Percentiles rank a stretch among this genome's conserved stretches.
These are phyloP conservation scores for Heterobasidion irregulare DNA, from an alignment of 1,284 basidiomycete genomes.

Conservation along the genomic window DNA sequence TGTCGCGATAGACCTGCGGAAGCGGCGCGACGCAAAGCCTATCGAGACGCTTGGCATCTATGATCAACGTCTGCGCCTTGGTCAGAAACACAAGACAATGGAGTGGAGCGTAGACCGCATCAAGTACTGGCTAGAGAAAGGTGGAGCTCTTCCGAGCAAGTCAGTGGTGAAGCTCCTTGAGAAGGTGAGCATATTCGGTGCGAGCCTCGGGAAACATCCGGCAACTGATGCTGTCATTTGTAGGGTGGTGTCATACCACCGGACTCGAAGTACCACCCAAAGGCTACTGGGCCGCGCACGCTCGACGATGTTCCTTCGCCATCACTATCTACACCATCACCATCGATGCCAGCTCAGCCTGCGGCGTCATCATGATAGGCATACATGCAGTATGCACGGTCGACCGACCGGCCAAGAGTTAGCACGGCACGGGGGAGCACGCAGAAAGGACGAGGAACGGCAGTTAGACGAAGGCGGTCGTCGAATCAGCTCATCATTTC, in stretches of 20 bases:
- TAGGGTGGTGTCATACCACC: constrained; percentile 37
- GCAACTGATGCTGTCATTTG: constrained; percentile 22
- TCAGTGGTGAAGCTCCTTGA: constrained; percentile 75
- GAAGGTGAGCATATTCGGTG: constrained; percentile 46
- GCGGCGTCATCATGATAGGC: neutral
- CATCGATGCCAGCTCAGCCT: neutral
- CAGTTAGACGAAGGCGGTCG: no score
- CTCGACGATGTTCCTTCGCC: neutral
- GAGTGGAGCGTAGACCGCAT: constrained; percentile 91
- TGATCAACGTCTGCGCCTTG: constrained; percentile 55
- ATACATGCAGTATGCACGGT: neutral
- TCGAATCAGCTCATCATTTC: neutral
- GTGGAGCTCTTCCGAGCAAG: constrained; percentile 80
- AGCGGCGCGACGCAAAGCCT: constrained; percentile 81
- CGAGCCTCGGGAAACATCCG: neutral
- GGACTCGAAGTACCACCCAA: constrained; percentile 40
- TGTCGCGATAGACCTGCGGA: constrained; percentile 75
- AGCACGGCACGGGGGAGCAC: neutral
- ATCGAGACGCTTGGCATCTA: constrained; percentile 87
- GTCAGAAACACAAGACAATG: constrained; percentile 60
- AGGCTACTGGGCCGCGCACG: constrained; percentile 15
- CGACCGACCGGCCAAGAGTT: neutral
- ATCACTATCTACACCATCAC: neutral
- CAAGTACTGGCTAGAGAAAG: constrained; percentile 73
- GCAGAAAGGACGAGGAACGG: neutral